Evolutionary conservation across 305 asterid species (phyloP), one percentile per base, ranked within the genome.

Genomic region (Andrographis paniculata): DNA sequence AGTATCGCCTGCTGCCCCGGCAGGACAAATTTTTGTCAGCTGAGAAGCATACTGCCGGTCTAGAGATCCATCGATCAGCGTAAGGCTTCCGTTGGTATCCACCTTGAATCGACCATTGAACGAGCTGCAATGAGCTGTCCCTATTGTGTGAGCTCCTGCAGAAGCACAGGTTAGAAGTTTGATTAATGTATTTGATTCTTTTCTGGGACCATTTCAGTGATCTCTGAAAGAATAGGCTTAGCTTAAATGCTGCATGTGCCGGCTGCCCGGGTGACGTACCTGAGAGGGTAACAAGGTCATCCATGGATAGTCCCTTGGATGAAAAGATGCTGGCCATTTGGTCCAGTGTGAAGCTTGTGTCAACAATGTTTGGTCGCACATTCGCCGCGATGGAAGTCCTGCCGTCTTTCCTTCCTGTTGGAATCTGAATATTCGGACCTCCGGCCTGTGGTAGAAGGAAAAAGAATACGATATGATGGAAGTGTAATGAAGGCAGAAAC

Each of bases 61-160:
- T 1, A 80, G 58, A 0, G 88, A 68, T 6, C 76, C 16, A 41
- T 84, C 94, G 1, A 80, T 21, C 22, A 58, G 21, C 1, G 79
- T 73, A 1, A 84, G 39, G 23, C 67, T 80, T 19, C 94, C 92
- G 3, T 48, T 61, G 0, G 79, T 18, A 64, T 73, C 87, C 48
- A 73, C 40, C 22, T 62, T 68, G 73, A 75, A 84, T 13, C 85
- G 70, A 44, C 69, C 83, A 49, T 66, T 77, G 62, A 84, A 84
- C 16, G 88, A 70, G 59, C 49, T 71, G 75, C 92, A 84, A 55
- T 84, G 92, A 1, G 94, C 82, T 50, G 66, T 59, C 55, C 94
- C 94, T 20, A 84, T 84, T 1, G 94, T 75, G 73, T 77, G 92
- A 11, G 88, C 92, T 17, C 94, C 94, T 83, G 72, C 65, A 53